These are phyloP conservation scores for Nothopassalora personata DNA, from an alignment of 2,329 filamentous ascomycete species.

Conservation along the genomic window DNA sequence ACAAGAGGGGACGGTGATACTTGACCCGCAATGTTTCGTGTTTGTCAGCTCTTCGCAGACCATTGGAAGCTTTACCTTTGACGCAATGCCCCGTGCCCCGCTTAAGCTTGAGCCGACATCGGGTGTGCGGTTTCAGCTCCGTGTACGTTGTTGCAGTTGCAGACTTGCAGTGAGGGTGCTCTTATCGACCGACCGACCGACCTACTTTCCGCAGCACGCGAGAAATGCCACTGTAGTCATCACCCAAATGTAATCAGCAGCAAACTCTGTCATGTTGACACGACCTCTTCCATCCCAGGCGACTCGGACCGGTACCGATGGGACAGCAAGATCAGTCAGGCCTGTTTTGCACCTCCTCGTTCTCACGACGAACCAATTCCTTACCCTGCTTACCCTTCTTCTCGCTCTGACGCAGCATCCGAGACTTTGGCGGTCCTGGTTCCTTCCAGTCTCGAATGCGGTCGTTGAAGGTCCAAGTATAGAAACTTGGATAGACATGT, in stretches of 20 bases:
- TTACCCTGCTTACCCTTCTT: conserved; percentile 10
- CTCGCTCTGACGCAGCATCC: conserved; percentile 22
- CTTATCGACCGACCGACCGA: no score
- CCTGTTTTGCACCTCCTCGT: conserved; percentile 3
- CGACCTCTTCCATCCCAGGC: neutral
- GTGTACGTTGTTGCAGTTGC: neutral
- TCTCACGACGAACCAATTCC: conserved; percentile 1
- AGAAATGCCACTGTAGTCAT: neutral
- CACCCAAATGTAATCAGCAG: neutral
- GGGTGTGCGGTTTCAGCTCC: neutral
- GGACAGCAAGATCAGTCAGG: neutral
- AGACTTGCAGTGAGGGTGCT: neutral
- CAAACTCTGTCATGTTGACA: neutral
- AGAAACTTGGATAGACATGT: conserved; percentile 41
- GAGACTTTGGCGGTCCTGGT: conserved; percentile 25
- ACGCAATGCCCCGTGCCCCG: neutral
- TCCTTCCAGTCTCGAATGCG: conserved; percentile 30
- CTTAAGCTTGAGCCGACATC: conserved; percentile 1
- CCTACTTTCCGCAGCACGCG: neutral
- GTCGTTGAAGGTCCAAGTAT: conserved; percentile 42
- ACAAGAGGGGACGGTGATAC: neutral
- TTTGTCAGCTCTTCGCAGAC: conserved; percentile 7
- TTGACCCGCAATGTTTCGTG: neutral
- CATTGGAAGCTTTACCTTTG: conserved; percentile 2
- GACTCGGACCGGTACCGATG: neutral